A percentile compares a stretch with the other conserved stretches of the same genome.
These are phyloP conservation scores for Suillus clintonianus DNA, from an alignment of 768 basidiomycete genomes.

Conservation along the genomic window DNA sequence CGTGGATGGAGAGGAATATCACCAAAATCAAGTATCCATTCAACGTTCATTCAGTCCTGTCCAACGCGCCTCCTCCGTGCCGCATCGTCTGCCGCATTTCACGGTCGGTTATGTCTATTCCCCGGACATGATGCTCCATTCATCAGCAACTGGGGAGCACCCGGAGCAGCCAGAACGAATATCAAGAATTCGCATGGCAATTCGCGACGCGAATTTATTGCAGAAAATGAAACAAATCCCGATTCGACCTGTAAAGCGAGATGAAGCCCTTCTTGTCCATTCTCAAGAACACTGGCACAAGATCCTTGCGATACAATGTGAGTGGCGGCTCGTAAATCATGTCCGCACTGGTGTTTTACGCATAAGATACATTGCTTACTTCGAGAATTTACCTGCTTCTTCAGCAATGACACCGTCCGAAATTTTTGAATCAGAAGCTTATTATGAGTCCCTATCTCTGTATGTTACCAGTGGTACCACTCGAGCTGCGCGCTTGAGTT, in stretches of 20 bases:
- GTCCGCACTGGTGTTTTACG: slow-evolving; percentile 18
- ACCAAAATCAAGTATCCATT: neutral
- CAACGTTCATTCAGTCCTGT: slow-evolving; percentile 21
- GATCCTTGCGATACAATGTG: slow-evolving; percentile 80
- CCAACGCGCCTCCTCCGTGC: slow-evolving; percentile 33
- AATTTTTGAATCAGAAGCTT: slow-evolving; percentile 71
- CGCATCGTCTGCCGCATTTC: slow-evolving; percentile 24
- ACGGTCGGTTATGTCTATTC: slow-evolving; percentile 88
- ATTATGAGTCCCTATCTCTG: slow-evolving; percentile 90
- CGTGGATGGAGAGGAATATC: slow-evolving; percentile 22
- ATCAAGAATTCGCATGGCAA: slow-evolving; percentile 64
- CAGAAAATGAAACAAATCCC: slow-evolving; percentile 76
- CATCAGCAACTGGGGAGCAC: slow-evolving; percentile 57
- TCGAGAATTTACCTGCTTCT: slow-evolving; percentile 7
- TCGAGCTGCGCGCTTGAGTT: slow-evolving; percentile 81
- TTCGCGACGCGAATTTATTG: slow-evolving; percentile 61
- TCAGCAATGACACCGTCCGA: slow-evolving; percentile 76
- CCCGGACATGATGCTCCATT: slow-evolving; percentile 83
- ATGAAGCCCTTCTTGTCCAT: slow-evolving; percentile 89
- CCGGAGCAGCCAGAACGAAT: slow-evolving; percentile 84
- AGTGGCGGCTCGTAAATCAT: slow-evolving; percentile 27
- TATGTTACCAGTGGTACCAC: slow-evolving; percentile 90
- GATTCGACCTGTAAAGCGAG: slow-evolving; percentile 69
- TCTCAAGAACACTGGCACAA: slow-evolving; percentile 91
- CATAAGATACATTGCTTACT: slow-evolving; percentile 8